phyloP scores from a whole-genome alignment of 164 flowering plant species.

The Amborella trichopoda region DNA sequence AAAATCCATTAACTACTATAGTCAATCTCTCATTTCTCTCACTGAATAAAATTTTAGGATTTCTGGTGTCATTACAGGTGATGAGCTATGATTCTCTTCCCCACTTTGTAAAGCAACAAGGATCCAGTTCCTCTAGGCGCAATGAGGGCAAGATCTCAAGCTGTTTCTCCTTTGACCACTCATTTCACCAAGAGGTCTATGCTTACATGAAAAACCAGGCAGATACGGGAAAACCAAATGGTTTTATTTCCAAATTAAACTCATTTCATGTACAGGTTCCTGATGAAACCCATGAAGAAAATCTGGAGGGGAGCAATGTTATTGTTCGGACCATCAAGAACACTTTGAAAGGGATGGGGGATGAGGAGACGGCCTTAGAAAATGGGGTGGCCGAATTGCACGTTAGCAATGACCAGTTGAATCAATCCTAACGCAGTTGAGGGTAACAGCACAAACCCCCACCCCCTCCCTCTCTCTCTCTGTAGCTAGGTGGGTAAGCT shows the following conservation, averaged over 20 bases:
- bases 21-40: no score
- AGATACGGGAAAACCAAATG: neutral
- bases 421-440: no score
- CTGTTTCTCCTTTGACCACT: neutral
- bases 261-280: neutral
- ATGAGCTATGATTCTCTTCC: conserved; percentile 1
- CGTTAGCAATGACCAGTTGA: neutral
- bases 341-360: neutral
- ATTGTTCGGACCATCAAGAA: neutral
- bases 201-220: neutral
- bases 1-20: no score
- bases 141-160: neutral
- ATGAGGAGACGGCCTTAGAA: neutral
- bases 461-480: no score
- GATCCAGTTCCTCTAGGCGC: neutral
- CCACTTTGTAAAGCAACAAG: neutral
- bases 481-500: no score
- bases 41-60: no score
- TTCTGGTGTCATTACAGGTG: neutral
- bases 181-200: neutral
- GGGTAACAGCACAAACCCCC: no score
- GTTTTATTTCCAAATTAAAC: neutral
- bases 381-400: neutral
- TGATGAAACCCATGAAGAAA: neutral
- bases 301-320: no score